A percentile compares a stretch with the other conserved stretches of the same genome.
These are phyloP conservation scores for Oryza officinalis DNA, from an alignment of 176 grass and related monocot species.

Conservation along the genomic window DNA sequence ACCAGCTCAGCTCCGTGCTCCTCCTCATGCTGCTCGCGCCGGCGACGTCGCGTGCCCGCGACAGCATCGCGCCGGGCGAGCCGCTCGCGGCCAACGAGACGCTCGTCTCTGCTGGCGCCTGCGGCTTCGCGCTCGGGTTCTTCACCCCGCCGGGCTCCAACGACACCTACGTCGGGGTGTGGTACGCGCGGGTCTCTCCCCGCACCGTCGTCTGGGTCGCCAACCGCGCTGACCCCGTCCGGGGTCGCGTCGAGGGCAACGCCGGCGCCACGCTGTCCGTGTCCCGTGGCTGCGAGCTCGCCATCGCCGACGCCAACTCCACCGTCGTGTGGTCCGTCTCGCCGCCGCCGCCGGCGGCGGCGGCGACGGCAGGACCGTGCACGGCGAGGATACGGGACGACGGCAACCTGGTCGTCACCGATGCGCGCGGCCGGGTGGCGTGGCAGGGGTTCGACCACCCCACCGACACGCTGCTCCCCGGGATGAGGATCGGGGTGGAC, in stretches of 20 bases:
- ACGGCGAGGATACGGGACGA: constrained; percentile 43
- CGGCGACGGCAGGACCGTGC: not conserved
- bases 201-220: constrained; percentile 64
- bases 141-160: constrained; percentile 54
- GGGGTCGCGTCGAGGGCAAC: not conserved
- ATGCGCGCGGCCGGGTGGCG: not conserved
- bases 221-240: constrained; percentile 48
- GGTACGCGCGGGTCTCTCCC: constrained; percentile 39
- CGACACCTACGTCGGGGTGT: constrained; percentile 49
- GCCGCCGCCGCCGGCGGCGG: not conserved
- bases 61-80: constrained; percentile 38
- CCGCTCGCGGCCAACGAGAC: constrained; percentile 42
- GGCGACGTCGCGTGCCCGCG: constrained; percentile 7
- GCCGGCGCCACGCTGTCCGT: constrained; percentile 37
- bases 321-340: constrained; percentile 39
- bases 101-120: constrained; percentile 36
- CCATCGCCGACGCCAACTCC: constrained; percentile 27
- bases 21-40: constrained; percentile 11
- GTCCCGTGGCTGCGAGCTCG: constrained; percentile 29
- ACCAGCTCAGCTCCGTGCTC: not conserved
- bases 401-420: constrained; percentile 49
- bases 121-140: constrained; percentile 56
- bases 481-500: constrained; percentile 69
- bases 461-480: constrained; percentile 54
- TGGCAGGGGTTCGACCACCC: constrained; percentile 88